Percentiles rank a stretch among this genome's conserved stretches.
These are phyloP conservation scores for Mycena sanguinolenta DNA, from an alignment of 768 basidiomycete genomes.

Conservation along the genomic window DNA sequence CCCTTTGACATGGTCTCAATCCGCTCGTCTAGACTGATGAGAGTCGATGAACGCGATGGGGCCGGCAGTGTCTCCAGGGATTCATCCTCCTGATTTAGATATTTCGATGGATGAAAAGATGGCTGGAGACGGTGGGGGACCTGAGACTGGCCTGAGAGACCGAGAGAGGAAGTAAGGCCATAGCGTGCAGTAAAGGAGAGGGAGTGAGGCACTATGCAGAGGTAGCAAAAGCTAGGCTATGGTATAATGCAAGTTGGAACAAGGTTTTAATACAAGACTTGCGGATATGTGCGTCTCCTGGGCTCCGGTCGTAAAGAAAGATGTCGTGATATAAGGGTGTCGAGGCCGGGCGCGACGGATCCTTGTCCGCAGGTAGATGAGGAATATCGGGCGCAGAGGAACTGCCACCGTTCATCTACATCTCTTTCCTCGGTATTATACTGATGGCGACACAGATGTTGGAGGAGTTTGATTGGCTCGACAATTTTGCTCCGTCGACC, in stretches of 20 bases:
- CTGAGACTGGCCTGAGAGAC: conserved; percentile 51
- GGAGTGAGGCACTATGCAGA: conserved; percentile 29
- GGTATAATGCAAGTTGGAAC: conserved; percentile 21
- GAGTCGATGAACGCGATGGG: conserved; percentile 81
- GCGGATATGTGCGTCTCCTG: conserved; percentile 35
- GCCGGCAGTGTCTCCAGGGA: conserved; percentile 65
- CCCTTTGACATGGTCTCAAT: conserved; percentile 80
- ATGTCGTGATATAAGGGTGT: conserved; percentile 39
- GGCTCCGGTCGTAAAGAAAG: conserved; percentile 34
- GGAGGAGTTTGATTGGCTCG: no score
- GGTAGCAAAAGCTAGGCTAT: conserved; percentile 34
- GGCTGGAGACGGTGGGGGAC: conserved; percentile 54
- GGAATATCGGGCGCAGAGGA: conserved; percentile 6
- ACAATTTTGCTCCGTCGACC: no score
- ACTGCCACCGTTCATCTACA: conserved; percentile 1
- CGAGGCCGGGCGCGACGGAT: conserved; percentile 36
- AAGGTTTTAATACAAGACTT: conserved; percentile 36
- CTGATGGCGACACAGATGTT: no score
- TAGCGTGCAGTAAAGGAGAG: conserved; percentile 40
- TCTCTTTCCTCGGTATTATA: no score
- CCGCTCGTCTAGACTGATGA: conserved; percentile 84
- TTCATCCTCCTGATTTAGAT: conserved; percentile 72
- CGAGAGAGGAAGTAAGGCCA: conserved; percentile 52
- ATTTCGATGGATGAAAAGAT: conserved; percentile 68
- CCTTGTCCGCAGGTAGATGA: conserved; percentile 33